Evolutionary conservation across 495 filamentous ascomycete species (phyloP).

Genomic region (Xanthoparmelia taractica): DNA sequence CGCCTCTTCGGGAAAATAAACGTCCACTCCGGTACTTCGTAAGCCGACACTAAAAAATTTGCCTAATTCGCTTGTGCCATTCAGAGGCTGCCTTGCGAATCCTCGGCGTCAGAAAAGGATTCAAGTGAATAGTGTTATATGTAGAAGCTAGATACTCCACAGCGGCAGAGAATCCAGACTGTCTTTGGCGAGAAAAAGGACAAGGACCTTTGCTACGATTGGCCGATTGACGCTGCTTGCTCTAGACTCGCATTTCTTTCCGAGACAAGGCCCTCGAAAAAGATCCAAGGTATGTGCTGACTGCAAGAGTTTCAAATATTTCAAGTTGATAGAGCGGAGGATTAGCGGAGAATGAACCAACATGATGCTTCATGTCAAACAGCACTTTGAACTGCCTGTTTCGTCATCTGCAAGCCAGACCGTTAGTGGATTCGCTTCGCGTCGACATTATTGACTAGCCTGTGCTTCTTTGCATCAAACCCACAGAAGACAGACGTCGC

Average conservation of each 20-base stretch:
- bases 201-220: background rate
- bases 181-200: background rate
- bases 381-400: conserved; percentile 1
- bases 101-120: background rate
- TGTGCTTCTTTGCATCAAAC: background rate
- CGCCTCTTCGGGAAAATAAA: background rate
- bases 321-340: background rate
- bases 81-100: background rate
- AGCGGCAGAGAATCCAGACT: background rate
- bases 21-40: background rate
- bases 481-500: background rate
- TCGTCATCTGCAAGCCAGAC: conserved; percentile 11
- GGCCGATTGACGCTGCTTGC: background rate
- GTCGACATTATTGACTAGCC: background rate
- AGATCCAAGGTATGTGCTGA: background rate
- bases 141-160: background rate
- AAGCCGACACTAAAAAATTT: background rate
- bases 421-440: background rate
- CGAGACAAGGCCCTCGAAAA: background rate
- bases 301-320: background rate
- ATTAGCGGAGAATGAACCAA: background rate
- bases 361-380: conserved; percentile 4
- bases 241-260: background rate
- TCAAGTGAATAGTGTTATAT: too few relatives aligned
- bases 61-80: background rate